Evolutionary conservation across 768 basidiomycete genomes (phyloP).

Genomic region (Holtermannia corniformis): DNA sequence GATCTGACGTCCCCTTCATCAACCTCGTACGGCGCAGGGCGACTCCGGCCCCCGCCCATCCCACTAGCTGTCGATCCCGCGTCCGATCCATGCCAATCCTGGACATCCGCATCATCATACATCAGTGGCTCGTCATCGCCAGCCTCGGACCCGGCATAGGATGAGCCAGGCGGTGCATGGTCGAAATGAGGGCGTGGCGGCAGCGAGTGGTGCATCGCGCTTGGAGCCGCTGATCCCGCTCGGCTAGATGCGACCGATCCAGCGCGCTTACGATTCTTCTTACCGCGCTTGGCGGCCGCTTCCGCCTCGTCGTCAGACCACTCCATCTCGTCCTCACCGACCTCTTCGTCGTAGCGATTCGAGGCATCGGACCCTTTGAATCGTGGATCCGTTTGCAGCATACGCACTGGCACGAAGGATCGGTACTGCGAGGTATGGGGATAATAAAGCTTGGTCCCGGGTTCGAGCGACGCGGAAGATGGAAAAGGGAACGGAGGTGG

Average conservation of each 20-base stretch:
- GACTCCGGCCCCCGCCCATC: conserved; percentile 16
- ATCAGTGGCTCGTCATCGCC: conserved; percentile 11
- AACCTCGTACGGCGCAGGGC: conserved; percentile 30
- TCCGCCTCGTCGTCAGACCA: conserved; percentile 95
- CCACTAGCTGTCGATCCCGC: conserved; percentile 14
- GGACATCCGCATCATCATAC: conserved; percentile 6
- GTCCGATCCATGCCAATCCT: conserved; percentile 12
- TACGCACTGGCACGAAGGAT: conserved; percentile 69
- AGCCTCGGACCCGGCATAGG: conserved; percentile 17
- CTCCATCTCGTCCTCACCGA: conserved; percentile 77
- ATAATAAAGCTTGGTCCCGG: conserved; percentile 59
- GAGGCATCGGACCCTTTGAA: conserved; percentile 87
- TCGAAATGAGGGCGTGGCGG: conserved; percentile 36
- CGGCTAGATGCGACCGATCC: conserved; percentile 2
- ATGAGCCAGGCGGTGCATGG: conserved; percentile 13
- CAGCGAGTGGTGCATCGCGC: neutral
- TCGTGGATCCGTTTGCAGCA: conserved; percentile 48
- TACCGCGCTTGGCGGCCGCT: conserved; percentile 55
- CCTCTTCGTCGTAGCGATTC: conserved; percentile 90
- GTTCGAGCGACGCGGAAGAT: conserved; percentile 12
- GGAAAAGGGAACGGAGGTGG: conserved; percentile 46
- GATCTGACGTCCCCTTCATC: conserved; percentile 7
- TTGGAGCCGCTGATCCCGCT: neutral
- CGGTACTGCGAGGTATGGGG: conserved; percentile 57
- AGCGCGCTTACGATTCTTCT: conserved; percentile 42